Percentiles rank a stretch among this genome's conserved stretches.
Evolutionary conservation across 169 alveolate genomes (phyloP).

Genomic region (Babesia ovata): DNA sequence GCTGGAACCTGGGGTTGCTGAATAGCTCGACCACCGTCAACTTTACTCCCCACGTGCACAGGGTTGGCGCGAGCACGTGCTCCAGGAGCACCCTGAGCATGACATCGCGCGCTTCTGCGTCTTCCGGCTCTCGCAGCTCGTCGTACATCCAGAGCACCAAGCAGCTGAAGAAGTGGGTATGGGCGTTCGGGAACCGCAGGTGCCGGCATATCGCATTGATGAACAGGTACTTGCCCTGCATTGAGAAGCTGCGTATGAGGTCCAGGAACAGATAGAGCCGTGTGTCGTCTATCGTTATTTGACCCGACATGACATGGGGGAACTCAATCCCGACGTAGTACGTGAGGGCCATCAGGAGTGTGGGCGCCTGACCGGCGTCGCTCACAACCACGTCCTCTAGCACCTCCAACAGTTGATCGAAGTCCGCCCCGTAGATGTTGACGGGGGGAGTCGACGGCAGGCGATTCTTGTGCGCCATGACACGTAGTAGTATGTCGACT

Average conservation of each 20-base stretch:
- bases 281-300: conserved; percentile 5
- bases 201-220: conserved; percentile 92
- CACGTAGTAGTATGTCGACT: conserved; percentile 48
- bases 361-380: conserved; percentile 33
- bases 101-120: conserved; percentile 86
- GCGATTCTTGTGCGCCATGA: conserved; percentile 1
- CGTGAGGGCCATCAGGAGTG: conserved; percentile 5
- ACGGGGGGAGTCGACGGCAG: background rate
- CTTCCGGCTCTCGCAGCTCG: conserved; percentile 77
- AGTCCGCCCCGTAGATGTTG: background rate
- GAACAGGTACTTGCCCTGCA: conserved; percentile 87
- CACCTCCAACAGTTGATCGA: conserved; percentile 6
- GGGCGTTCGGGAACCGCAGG: conserved; percentile 93
- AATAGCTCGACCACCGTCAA: conserved; percentile 92
- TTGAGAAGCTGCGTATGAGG: conserved; percentile 76
- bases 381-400: conserved; percentile 1
- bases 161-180: conserved; percentile 92
- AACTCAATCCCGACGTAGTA: conserved; percentile 33
- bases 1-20: conserved; percentile 86
- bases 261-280: conserved; percentile 75
- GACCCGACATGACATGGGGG: conserved; percentile 5
- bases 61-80: conserved; percentile 90
- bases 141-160: conserved; percentile 84
- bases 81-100: conserved; percentile 91
- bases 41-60: conserved; percentile 98